Conservation (phyloP, 1,139 yeast species). For the Taphrina wiesneri region DNA sequence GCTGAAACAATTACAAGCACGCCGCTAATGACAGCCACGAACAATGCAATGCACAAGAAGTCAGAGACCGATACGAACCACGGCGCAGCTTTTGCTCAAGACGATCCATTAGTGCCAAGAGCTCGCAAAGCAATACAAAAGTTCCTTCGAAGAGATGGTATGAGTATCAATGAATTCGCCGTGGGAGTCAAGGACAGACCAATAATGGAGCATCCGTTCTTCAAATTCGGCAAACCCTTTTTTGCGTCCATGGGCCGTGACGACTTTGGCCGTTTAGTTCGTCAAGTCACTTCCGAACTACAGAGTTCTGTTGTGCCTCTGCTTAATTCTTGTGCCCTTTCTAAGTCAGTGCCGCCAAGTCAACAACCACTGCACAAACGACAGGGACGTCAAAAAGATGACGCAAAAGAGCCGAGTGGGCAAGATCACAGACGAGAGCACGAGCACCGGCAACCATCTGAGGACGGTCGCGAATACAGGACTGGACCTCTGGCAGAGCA, state of each 20-base stretch:
- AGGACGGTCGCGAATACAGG: neutral
- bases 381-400: neutral
- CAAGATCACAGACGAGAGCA: neutral
- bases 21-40: neutral
- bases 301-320: neutral
- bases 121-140: neutral
- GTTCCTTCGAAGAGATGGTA: neutral
- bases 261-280: neutral
- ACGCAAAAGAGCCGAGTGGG: neutral
- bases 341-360: neutral
- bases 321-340: neutral
- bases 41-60: too few relatives aligned
- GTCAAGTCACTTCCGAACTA: neutral
- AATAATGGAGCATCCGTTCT: neutral
- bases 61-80: neutral
- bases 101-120: neutral
- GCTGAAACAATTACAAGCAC: too few relatives aligned
- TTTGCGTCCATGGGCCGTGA: constrained; percentile 3
- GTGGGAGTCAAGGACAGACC: neutral
- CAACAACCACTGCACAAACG: neutral
- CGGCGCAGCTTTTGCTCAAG: neutral
- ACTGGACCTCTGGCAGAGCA: constrained; percentile 10
- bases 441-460: neutral
- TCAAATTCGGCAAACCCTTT: neutral
- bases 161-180: neutral